Evolutionary conservation across 352 stramenopile genomes (phyloP), one percentile per base, ranked within the genome.

Genomic region (Pythium volutum): DNA sequence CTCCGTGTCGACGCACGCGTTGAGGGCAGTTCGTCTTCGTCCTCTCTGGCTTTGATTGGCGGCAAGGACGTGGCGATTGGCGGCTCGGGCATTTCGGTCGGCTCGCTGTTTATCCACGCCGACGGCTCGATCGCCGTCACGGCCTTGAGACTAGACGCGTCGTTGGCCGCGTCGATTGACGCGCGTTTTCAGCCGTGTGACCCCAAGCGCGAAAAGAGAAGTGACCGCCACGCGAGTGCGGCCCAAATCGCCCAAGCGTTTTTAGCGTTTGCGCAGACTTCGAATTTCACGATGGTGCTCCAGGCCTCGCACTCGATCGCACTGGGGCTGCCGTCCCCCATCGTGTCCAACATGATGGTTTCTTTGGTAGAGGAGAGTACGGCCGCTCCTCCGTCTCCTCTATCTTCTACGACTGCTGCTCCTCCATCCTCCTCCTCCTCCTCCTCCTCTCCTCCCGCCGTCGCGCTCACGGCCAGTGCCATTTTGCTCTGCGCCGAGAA

Each of bases 251-350:
- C 46, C 7, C 27, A 20, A 3, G 9, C n/a, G 18, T 54, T 53
- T 33, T 22, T 62, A 3, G 31, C 55, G 31, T 43, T 65, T n/a
- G 56, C 38, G 0, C 16, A 15, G 5, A 16, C 65, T 15, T 64
- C 57, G 34, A 93, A 93, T 55, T 93, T 87, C 34, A 91, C 84
- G 27, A 59, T 91, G 15, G 62, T 84, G 1, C 43, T 93, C 6
- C 54, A 80, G 26, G 81, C 79, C 0, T 65, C 61, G 2, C 62
- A 71, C 4, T 88, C 78, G 22, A 90, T 93, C 42, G 68, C 67
- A 29, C 55, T 93, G 29, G 84, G 84, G 1, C 47, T 34, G 42
- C 8, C 41, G 0, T 14, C 57, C 11, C 7, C 12, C 9, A 27
- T n/a, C 18, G 38, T 9, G 9, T 20, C n/a, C 6, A 53, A 41